Percentiles rank a stretch among this genome's conserved stretches.
These are phyloP conservation scores for Triticum urartu DNA, from an alignment of 176 grass and related monocot species.

Conservation along the genomic window DNA sequence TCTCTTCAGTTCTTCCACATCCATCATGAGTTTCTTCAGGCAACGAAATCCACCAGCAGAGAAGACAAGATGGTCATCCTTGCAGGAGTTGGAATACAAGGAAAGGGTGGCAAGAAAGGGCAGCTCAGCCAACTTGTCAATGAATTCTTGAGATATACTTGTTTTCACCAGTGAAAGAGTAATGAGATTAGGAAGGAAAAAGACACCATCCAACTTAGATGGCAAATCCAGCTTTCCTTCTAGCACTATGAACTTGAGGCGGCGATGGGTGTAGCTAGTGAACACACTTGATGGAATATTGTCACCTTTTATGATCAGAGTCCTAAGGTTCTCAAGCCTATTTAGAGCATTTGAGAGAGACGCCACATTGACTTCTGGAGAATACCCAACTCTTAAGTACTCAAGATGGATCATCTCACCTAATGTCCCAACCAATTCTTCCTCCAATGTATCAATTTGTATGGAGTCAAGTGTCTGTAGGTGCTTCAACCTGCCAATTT, in stretches of 20 bases:
- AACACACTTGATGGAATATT: conserved; percentile 7
- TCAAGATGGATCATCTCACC: no score
- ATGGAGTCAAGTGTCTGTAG: conserved; percentile 29
- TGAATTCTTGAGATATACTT: conserved; percentile 13
- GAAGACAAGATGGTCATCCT: background rate
- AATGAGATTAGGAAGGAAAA: conserved; percentile 4
- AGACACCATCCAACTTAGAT: background rate
- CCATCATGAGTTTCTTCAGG: background rate
- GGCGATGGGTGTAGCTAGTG: background rate
- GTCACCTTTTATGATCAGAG: background rate
- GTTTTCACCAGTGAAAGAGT: conserved; percentile 19
- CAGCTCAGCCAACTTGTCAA: background rate
- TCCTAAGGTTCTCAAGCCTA: conserved; percentile 17
- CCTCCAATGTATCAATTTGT: background rate
- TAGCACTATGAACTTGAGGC: background rate
- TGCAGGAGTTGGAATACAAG: background rate
- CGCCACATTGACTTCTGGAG: no score
- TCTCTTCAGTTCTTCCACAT: background rate
- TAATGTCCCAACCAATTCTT: background rate
- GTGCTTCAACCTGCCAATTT: background rate
- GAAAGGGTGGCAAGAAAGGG: conserved; percentile 13
- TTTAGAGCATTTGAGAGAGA: background rate
- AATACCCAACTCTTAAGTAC: no score
- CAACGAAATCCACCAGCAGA: conserved; percentile 9
- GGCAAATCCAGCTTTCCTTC: conserved; percentile 7